Percentiles rank a stretch among this genome's conserved stretches.
Conservation (phyloP, 2,329 filamentous ascomycete species). For the Hypoxylon sp. region DNA sequence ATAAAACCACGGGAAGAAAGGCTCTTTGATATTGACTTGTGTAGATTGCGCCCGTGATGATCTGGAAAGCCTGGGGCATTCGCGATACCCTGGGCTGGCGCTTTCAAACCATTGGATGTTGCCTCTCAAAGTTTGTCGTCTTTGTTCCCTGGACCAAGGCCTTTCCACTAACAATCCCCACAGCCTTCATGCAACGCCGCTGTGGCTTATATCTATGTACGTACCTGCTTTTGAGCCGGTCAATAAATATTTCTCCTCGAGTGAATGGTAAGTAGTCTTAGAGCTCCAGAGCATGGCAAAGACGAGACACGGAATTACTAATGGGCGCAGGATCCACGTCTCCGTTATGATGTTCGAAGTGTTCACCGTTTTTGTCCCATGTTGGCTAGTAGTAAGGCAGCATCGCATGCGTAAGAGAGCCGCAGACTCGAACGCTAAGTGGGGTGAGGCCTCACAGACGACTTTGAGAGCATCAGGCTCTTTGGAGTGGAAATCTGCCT, state of each 20-base stretch:
- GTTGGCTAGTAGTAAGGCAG: slow-evolving; percentile 51
- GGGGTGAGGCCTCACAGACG: slow-evolving; percentile 51
- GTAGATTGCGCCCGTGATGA: slow-evolving; percentile 64
- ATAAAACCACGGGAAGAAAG: not conserved
- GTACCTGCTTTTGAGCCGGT: slow-evolving; percentile 58
- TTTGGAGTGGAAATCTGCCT: slow-evolving; percentile 41
- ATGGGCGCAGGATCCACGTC: slow-evolving; percentile 59
- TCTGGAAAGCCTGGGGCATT: slow-evolving; percentile 68
- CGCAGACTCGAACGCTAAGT: slow-evolving; percentile 50
- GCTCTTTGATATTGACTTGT: slow-evolving; percentile 12
- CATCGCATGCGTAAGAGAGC: slow-evolving; percentile 46
- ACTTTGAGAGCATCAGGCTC: slow-evolving; percentile 41
- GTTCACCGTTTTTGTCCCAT: slow-evolving; percentile 68
- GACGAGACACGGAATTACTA: not conserved
- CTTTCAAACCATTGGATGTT: slow-evolving; percentile 64
- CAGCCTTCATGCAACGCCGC: slow-evolving; percentile 68
- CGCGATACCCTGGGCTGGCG: slow-evolving; percentile 71
- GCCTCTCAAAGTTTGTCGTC: slow-evolving; percentile 52
- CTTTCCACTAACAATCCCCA: slow-evolving; percentile 23
- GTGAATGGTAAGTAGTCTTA: slow-evolving; percentile 62
- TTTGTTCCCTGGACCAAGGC: slow-evolving; percentile 1
- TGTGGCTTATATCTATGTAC: slow-evolving; percentile 68
- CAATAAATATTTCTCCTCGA: slow-evolving; percentile 65
- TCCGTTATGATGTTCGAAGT: slow-evolving; percentile 69
- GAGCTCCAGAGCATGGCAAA: not conserved